Conservation (phyloP, 257 asterid species). For the Ophiorrhiza pumila region DNA sequence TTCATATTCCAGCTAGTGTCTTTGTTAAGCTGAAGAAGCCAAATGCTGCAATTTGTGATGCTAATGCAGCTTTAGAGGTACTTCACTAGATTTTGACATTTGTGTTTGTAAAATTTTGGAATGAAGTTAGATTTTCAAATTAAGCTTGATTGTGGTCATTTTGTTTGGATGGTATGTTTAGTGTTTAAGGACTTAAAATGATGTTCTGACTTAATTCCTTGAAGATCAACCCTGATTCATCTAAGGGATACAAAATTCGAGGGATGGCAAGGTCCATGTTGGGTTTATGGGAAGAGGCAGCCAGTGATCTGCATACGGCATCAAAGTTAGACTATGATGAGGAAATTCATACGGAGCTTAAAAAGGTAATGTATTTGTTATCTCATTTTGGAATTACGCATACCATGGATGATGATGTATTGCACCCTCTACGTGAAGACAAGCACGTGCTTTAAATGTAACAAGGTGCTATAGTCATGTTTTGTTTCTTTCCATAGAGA, state of each 20-base stretch:
- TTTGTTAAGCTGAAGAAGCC: slow-evolving; percentile 67
- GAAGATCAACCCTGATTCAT: slow-evolving; percentile 78
- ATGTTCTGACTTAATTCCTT: slow-evolving; percentile 15
- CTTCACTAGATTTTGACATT: slow-evolving; percentile 4
- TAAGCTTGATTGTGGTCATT: not conserved
- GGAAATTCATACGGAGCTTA: slow-evolving; percentile 52
- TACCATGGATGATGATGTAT: not conserved
- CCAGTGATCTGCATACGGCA: slow-evolving; percentile 65
- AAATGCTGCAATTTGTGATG: slow-evolving; percentile 78
- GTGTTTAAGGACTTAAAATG: slow-evolving; percentile 7
- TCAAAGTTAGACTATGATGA: slow-evolving; percentile 70
- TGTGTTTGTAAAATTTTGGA: slow-evolving; percentile 3
- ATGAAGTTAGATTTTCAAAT: not conserved
- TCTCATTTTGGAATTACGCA: not conserved
- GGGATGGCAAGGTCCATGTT: slow-evolving; percentile 76
- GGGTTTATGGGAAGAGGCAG: slow-evolving; percentile 88
- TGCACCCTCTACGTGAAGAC: not conserved
- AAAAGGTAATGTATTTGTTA: slow-evolving; percentile 42
- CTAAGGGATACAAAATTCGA: slow-evolving; percentile 78
- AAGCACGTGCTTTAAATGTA: not conserved
- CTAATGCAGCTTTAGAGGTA: slow-evolving; percentile 78
- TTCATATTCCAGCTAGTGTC: slow-evolving; percentile 42
- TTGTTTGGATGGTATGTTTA: not conserved
- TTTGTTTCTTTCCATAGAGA: not conserved
- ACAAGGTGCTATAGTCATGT: not conserved